A percentile compares a stretch with the other conserved stretches of the same genome.
Evolutionary conservation across 2,329 filamentous ascomycete genomes (phyloP).

Genomic region (Bipolaris oryzae): DNA sequence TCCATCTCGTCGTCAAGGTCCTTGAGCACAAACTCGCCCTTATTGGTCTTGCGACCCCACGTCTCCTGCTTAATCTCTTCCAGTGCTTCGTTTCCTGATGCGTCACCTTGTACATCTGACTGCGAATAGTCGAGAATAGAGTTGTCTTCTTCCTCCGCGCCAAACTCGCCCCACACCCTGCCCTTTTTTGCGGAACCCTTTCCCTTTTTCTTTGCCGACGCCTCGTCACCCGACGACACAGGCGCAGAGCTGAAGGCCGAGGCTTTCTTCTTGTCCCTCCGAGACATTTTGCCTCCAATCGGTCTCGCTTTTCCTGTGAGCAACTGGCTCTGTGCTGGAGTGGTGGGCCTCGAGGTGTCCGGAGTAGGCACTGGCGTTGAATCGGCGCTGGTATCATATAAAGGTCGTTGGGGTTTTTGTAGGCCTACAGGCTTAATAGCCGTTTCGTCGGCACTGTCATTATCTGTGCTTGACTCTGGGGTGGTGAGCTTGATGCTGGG

Average conservation of each 20-base stretch:
- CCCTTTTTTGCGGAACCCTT: constrained; percentile 77
- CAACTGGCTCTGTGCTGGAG: constrained; percentile 71
- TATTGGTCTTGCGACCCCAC: constrained; percentile 83
- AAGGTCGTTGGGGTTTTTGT: constrained; percentile 49
- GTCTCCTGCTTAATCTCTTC: constrained; percentile 78
- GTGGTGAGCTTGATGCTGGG: constrained; percentile 53
- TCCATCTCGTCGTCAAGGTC: constrained; percentile 94
- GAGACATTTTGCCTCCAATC: constrained; percentile 72
- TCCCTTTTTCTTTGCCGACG: constrained; percentile 60
- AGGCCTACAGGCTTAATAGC: constrained; percentile 60
- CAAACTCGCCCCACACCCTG: constrained; percentile 90
- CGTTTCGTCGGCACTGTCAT: constrained; percentile 56
- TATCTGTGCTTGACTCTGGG: constrained; percentile 58
- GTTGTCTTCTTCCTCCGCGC: constrained; percentile 81
- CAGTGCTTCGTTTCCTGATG: constrained; percentile 62
- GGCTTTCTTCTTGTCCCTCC: constrained; percentile 76
- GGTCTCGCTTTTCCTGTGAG: constrained; percentile 77
- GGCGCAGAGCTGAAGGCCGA: constrained; percentile 61
- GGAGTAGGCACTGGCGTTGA: constrained; percentile 73
- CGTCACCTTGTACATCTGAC: constrained; percentile 57
- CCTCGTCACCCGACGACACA: constrained; percentile 84
- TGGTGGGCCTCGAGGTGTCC: constrained; percentile 77
- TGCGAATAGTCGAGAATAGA: constrained; percentile 90
- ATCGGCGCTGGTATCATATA: constrained; percentile 64
- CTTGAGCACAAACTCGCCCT: constrained; percentile 91